Evolutionary conservation across 768 basidiomycete genomes (phyloP), one percentile per base, ranked within the genome.

Genomic region (Collybia sordida): DNA sequence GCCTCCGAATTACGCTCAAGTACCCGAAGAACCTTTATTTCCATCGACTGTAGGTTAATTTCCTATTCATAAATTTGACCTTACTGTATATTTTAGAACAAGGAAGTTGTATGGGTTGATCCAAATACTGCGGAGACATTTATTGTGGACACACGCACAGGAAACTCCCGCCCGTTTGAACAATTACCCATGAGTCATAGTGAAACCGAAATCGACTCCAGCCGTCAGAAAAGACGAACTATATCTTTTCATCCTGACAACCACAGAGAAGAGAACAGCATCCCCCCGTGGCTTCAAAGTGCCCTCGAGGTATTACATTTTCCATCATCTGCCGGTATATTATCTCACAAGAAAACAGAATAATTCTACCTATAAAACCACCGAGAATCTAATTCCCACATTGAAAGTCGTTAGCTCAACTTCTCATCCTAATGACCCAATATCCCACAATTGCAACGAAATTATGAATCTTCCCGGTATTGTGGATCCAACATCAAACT

Each of bases 81-180:
- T 17, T 41, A 41, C 42, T 31, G 64, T 44, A 25, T 8, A 49
- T 66, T 38, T 63, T 58, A 39, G 56, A 62, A 45, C 51, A 58
- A 68, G 43, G 70, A 75, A 51, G 63, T 79, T 36, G 42, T 68
- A 18, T 89, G 88, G 87, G 77, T 68, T 24, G 87, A 93, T 68
- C 78, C 81, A n/a, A 64, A 57, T 12, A 87, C 84, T 4, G 77
- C 80, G 12, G 71, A 82, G 60, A 67, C 63, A 2, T 86, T 83
- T 59, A 50, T 79, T n/a, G 67, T 91, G 14, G 81, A 93, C 60
- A 61, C 64, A n/a, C 74, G 81, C 45, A 89, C 86, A 8, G 88
- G 88, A 8, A 82, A 89, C 61, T 90, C 86, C 6, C 73, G 74
- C 63, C 68, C 67, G 24, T 67, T 64, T 52, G 53, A 56, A 21